Percentiles rank a stretch among this genome's conserved stretches.
phyloP scores from a whole-genome alignment of 176 grass and related monocot species.

The Chrysopogon serrulatus region DNA sequence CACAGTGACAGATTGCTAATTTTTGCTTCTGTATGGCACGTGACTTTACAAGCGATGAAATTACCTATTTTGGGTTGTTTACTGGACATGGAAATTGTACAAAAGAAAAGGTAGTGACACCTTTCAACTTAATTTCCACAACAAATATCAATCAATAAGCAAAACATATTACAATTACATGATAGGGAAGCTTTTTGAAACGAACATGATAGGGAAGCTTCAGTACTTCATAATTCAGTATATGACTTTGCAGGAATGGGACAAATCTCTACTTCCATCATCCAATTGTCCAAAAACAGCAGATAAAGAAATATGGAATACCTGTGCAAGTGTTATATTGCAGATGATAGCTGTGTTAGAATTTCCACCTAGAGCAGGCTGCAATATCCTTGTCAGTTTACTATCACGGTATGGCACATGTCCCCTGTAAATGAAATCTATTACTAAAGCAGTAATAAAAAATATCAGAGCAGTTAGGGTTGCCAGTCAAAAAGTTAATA shows the following conservation, averaged over 20 bases:
- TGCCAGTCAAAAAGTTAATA: slow-evolving; percentile 1
- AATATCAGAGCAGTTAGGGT: slow-evolving; percentile 17
- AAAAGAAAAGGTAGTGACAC: slow-evolving; percentile 1
- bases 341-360: slow-evolving; percentile 95
- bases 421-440: slow-evolving; percentile 46
- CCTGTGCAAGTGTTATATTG: slow-evolving; percentile 96
- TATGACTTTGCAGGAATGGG: not conserved
- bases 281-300: not conserved
- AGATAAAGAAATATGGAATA: slow-evolving; percentile 21
- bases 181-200: too few relatives aligned
- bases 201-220: too few relatives aligned
- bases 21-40: not conserved
- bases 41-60: not conserved
- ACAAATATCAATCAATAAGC: not conserved
- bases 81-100: not conserved
- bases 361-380: slow-evolving; percentile 92
- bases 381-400: slow-evolving; percentile 89
- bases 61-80: not conserved
- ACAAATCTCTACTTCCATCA: slow-evolving; percentile 2
- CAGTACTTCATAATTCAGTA: not conserved
- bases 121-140: slow-evolving; percentile 19
- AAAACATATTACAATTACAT: slow-evolving; percentile 6
- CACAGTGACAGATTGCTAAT: not conserved
- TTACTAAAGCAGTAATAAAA: slow-evolving; percentile 27
- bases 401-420: slow-evolving; percentile 96